phyloP scores from a whole-genome alignment of 257 asterid species.

The Hygrophila difformis region DNA sequence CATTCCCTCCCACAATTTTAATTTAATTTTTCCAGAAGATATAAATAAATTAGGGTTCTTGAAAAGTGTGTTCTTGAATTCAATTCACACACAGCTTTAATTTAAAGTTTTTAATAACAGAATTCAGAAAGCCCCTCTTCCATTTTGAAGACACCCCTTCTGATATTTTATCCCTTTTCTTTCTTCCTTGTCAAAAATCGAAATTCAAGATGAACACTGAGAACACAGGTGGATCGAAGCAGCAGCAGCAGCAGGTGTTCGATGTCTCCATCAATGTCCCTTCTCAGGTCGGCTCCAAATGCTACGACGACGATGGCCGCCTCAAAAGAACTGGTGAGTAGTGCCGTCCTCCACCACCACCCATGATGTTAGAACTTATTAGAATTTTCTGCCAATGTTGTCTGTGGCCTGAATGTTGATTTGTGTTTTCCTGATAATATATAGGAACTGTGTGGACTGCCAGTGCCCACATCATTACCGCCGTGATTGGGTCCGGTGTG shows the following conservation, averaged over 20 bases:
- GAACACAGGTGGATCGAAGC: conserved; percentile 17
- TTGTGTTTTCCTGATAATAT: background rate
- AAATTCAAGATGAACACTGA: conserved; percentile 41
- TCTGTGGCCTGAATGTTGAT: background rate
- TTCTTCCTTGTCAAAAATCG: no score
- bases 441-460: conserved; percentile 50
- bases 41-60: no score
- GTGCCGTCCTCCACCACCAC: background rate
- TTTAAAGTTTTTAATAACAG: no score
- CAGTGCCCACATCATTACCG: conserved; percentile 59
- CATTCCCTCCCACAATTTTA: no score
- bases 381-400: background rate
- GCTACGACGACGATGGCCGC: conserved; percentile 42
- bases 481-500: conserved; percentile 57
- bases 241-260: conserved; percentile 30
- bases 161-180: no score
- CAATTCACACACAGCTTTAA: no score
- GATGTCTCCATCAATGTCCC: conserved; percentile 35
- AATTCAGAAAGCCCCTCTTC: no score
- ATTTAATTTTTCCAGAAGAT: no score
- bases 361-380: background rate
- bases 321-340: conserved; percentile 38
- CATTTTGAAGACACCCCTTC: no score
- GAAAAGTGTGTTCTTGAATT: no score
- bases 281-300: conserved; percentile 26